phyloP scores from a whole-genome alignment of 2,329 filamentous ascomycete species.

The Knufia fluminis region DNA sequence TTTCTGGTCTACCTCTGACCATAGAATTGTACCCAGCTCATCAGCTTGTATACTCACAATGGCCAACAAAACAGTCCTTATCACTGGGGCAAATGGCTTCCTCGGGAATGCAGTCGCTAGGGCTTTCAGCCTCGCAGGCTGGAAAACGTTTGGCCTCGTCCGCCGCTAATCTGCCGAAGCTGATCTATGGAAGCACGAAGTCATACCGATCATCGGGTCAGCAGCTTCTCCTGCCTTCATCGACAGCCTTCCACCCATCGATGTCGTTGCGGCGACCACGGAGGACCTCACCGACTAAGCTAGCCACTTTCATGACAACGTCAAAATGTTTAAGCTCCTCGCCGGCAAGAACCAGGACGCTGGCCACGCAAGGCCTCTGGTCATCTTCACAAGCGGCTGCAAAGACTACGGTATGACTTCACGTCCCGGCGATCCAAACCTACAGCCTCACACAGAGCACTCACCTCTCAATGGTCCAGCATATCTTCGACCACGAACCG shows the following conservation, averaged over 20 bases:
- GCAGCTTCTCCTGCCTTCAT: constrained; percentile 5
- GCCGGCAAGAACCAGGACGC: constrained; percentile 28
- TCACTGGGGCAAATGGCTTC: too few relatives aligned
- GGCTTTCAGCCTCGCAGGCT: too few relatives aligned
- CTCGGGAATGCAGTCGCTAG: too few relatives aligned
- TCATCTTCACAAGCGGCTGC: constrained; percentile 42
- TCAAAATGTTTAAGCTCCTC: constrained; percentile 29
- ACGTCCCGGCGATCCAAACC: too few relatives aligned
- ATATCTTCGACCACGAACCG: constrained; percentile 27
- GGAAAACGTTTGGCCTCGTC: too few relatives aligned
- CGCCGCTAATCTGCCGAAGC: too few relatives aligned
- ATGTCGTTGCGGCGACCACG: constrained; percentile 37
- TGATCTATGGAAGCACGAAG: too few relatives aligned
- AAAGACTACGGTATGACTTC: constrained; percentile 49
- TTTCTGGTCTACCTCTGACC: not conserved
- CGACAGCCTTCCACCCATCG: constrained; percentile 22
- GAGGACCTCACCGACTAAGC: constrained; percentile 35
- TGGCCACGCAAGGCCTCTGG: constrained; percentile 31
- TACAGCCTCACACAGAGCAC: too few relatives aligned
- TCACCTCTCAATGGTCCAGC: too few relatives aligned
- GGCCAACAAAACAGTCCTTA: too few relatives aligned
- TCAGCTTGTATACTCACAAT: too few relatives aligned
- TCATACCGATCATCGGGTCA: constrained; percentile 14
- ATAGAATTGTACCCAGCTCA: too few relatives aligned
- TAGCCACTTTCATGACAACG: constrained; percentile 31